Evolutionary conservation across 805 yeast species (phyloP).

Genomic region (Suhomyces canberraensis): DNA sequence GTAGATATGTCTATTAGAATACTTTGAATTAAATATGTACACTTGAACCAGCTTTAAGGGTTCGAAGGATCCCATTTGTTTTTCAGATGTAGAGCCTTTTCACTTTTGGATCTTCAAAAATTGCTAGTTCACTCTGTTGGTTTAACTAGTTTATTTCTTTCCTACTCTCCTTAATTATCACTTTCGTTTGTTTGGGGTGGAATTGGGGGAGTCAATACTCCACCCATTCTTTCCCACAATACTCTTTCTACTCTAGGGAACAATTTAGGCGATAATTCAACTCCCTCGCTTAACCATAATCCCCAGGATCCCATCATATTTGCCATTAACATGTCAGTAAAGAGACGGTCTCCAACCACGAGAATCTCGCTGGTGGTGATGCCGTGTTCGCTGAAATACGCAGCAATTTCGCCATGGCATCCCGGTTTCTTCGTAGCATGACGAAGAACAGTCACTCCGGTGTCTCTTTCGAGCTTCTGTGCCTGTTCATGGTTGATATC

Average conservation of each 20-base stretch:
- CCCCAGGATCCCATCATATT: constrained; percentile 87
- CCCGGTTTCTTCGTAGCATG: constrained; percentile 83
- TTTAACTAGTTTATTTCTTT: no score
- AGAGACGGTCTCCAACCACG: constrained; percentile 84
- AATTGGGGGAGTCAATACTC: constrained; percentile 15
- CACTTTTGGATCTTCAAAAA: no score
- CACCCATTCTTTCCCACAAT: constrained; percentile 17
- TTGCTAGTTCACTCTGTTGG: no score
- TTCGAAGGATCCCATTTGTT: no score
- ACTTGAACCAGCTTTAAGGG: no score
- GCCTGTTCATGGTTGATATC: constrained; percentile 66
- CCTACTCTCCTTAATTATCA: no score
- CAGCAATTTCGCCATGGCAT: constrained; percentile 64
- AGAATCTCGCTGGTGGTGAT: constrained; percentile 64
- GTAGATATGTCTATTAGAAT: no score
- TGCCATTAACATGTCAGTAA: constrained; percentile 93
- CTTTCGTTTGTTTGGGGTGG: no score
- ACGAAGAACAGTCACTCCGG: constrained; percentile 67
- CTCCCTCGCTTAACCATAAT: constrained; percentile 82
- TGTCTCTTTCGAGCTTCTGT: constrained; percentile 50
- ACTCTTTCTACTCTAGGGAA: constrained; percentile 54
- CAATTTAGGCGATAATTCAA: constrained; percentile 47
- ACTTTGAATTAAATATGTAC: no score
- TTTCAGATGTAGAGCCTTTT: no score
- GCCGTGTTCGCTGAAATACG: constrained; percentile 50